These are phyloP conservation scores for Mycogone perniciosa DNA, from an alignment of 2,329 filamentous ascomycete genomes.

Conservation along the genomic window DNA sequence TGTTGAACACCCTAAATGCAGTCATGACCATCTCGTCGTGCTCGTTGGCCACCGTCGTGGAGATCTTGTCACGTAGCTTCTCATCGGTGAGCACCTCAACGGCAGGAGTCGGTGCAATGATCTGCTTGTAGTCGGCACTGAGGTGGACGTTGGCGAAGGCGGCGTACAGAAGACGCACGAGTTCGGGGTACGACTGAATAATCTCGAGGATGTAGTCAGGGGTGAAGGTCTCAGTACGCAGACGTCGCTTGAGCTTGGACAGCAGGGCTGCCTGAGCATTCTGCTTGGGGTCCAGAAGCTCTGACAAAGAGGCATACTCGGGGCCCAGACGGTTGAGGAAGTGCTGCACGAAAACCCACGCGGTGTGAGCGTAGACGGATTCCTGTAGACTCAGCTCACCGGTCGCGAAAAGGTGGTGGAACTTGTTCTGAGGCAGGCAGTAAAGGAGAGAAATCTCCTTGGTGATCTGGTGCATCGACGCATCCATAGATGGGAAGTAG, in stretches of 20 bases:
- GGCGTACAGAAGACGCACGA: constrained; percentile 83
- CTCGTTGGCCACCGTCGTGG: constrained; percentile 78
- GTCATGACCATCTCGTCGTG: constrained; percentile 98
- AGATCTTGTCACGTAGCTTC: constrained; percentile 69
- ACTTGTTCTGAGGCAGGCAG: constrained; percentile 96
- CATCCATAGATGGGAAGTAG: constrained; percentile 72
- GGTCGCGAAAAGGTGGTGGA: constrained; percentile 81
- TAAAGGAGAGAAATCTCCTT: constrained; percentile 97
- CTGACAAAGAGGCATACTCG: constrained; percentile 82
- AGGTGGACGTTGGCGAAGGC: constrained; percentile 86
- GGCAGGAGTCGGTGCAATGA: constrained; percentile 49
- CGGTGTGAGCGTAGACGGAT: constrained; percentile 93
- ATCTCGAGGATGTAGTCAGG: constrained; percentile 98
- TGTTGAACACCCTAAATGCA: constrained; percentile 94
- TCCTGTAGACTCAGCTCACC: constrained; percentile 89
- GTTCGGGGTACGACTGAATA: constrained; percentile 79
- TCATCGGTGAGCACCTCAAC: constrained; percentile 68
- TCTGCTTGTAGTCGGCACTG: constrained; percentile 43
- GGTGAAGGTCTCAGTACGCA: constrained; percentile 95
- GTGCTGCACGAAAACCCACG: constrained; percentile 96
- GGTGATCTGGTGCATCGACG: constrained; percentile 96
- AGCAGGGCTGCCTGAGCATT: constrained; percentile 81
- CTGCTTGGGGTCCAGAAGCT: constrained; percentile 74
- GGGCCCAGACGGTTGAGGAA: constrained; percentile 92
- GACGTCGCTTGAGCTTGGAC: constrained; percentile 88